Conservation (phyloP, 2,329 filamentous ascomycete genomes). For the Paracoccidioides brasiliensis region DNA sequence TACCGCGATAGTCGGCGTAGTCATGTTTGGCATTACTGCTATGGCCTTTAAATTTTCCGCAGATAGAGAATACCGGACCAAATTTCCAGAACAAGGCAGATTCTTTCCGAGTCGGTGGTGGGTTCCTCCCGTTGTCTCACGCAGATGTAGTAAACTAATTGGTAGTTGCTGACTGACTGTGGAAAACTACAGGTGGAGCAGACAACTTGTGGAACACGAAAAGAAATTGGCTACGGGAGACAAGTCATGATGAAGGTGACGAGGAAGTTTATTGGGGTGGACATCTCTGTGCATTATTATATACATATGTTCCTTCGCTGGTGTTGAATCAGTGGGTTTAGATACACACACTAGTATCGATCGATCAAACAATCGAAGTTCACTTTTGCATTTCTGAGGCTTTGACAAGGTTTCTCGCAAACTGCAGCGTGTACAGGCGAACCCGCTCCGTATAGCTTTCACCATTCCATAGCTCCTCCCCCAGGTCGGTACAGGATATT, state of each 20-base stretch:
- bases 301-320: conserved; percentile 1
- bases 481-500: conserved; percentile 19
- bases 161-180: conserved; percentile 19
- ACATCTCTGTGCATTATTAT: conserved; percentile 4
- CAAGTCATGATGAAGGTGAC: conserved; percentile 20
- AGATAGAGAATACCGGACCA: conserved; percentile 57
- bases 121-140: conserved; percentile 19
- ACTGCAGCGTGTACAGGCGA: conserved; percentile 32
- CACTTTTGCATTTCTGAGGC: conserved; percentile 19
- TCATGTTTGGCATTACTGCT: conserved; percentile 55
- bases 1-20: conserved; percentile 60
- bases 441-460: conserved; percentile 32
- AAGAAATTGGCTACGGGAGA: conserved; percentile 33
- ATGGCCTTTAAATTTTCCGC: conserved; percentile 61
- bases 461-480: conserved; percentile 33
- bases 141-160: conserved; percentile 6
- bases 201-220: conserved; percentile 58
- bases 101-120: conserved; percentile 81
- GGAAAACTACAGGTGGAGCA: conserved; percentile 47
- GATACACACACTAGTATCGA: conserved; percentile 4
- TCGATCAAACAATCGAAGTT: conserved; percentile 10
- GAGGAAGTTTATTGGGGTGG: not conserved
- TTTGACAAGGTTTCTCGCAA: conserved; percentile 28
- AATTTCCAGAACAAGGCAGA: conserved; percentile 60
- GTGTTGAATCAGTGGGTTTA: conserved; percentile 6